Conservation (phyloP, 768 basidiomycete genomes). For the Boletales sp. region DNA sequence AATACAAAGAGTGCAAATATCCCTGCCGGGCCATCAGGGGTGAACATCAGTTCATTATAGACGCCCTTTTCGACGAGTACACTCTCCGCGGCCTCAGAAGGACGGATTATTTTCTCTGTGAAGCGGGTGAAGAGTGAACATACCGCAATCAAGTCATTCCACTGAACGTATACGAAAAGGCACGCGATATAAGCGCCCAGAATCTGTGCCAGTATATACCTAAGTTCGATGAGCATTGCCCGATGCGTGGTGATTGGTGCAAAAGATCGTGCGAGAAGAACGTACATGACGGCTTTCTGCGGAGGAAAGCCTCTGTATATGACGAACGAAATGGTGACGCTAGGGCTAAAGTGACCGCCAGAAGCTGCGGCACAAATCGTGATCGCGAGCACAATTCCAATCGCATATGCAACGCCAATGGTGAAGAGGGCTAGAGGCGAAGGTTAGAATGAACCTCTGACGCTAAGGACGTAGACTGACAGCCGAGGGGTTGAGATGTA, state of each 20-base stretch:
- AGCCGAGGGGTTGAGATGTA: conserved; percentile 41
- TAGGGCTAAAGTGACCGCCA: conserved; percentile 66
- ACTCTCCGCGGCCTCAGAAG: conserved; percentile 22
- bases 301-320: conserved; percentile 55
- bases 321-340: conserved; percentile 50
- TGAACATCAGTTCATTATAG: conserved; percentile 34
- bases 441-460: not conserved
- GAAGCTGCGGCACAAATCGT: conserved; percentile 49
- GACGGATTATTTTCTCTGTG: not conserved
- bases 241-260: not conserved
- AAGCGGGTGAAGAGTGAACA: conserved; percentile 42
- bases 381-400: conserved; percentile 60
- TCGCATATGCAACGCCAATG: conserved; percentile 54
- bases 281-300: conserved; percentile 48
- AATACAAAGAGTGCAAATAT: conserved; percentile 36
- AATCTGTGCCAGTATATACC: conserved; percentile 66
- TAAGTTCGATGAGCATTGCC: conserved; percentile 19
- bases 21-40: conserved; percentile 33
- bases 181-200: conserved; percentile 63
- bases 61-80: conserved; percentile 25
- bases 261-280: conserved; percentile 9
- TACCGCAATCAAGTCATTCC: conserved; percentile 49
- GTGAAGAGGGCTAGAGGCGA: conserved; percentile 46
- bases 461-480: conserved; percentile 33
- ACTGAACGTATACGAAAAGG: conserved; percentile 59